Evolutionary conservation across 495 filamentous ascomycete species (phyloP), one percentile per base, ranked within the genome.

Genomic region (Letharia lupina): DNA sequence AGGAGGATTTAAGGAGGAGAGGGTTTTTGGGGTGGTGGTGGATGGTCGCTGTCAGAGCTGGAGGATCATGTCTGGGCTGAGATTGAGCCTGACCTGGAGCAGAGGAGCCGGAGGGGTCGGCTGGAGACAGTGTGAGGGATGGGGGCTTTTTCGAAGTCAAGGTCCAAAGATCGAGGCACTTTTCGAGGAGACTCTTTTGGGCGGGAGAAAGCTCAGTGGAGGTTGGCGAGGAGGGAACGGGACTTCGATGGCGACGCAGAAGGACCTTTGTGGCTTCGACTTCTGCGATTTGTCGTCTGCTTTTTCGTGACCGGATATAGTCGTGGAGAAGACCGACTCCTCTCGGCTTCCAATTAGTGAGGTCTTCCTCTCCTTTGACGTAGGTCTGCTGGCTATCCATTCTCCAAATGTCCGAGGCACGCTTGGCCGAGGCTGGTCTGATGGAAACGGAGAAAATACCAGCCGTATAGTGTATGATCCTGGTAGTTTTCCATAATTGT

Each of bases 381-480:
- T 96, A 97, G 72, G 93, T 89, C 68, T 93, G 86, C 59, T 91
- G 86, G 4, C 91, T 97, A 74, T 92, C 93, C 91, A 98, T 96
- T 61, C 94, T 84, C 94, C 94, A 98, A 6, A 98, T 81, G 71
- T 98, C 94, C 11, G 90, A 90, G 0, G 90, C 94, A 39, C 90
- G 85, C 75, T 96, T 96, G 50, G 93, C 91, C 31, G 91, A 91
- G 15, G 89, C 86, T 0, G 94, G 94, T 50, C 89, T 89, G 74
- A 99, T 86, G 39, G 85, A 83, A 47, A 97, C 77, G 12, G 89
- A 89, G 78, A 95, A 99, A 67, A 96, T 88, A 48, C 85, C 86
- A 33, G 88, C 88, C 3, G 87, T 90, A 33, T 91, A 93, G 76
- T 93, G 92, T 28, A 96, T 89, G 69, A 96, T 87, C 39, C 92